A percentile compares a stretch with the other conserved stretches of the same genome.
phyloP scores from a whole-genome alignment of 148 eudicot genomes.

The Camellia japonica region DNA sequence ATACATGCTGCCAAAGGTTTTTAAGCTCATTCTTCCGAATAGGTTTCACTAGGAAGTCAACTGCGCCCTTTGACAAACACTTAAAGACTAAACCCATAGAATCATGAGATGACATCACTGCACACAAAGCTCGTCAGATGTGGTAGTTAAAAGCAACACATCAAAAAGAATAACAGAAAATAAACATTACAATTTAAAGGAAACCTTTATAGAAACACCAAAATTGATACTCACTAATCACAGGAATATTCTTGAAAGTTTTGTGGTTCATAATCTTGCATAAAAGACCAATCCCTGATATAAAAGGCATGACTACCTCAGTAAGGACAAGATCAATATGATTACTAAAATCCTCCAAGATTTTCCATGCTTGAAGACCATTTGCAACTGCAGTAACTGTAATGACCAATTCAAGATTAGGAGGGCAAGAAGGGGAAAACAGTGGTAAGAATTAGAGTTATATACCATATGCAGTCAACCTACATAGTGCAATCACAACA shows the following conservation, averaged over 20 bases:
- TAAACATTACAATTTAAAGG: not conserved
- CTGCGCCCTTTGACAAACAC: conserved; percentile 62
- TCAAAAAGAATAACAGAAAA: not conserved
- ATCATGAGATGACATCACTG: conserved; percentile 70
- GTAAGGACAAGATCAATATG: conserved; percentile 55
- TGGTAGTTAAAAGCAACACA: not conserved
- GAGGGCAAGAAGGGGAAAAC: not conserved
- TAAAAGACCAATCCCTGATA: conserved; percentile 64
- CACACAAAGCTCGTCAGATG: conserved; percentile 21
- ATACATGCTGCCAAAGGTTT: conserved; percentile 71
- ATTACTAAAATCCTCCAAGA: conserved; percentile 39
- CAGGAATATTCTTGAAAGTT: conserved; percentile 54
- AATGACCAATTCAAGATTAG: conserved; percentile 5
- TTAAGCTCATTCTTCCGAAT: conserved; percentile 64
- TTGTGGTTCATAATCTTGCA: conserved; percentile 50
- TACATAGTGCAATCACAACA: not conserved
- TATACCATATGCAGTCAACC: not conserved
- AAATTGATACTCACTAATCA: conserved; percentile 42
- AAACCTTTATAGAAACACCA: not conserved
- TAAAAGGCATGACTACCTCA: conserved; percentile 55
- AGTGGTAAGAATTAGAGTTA: not conserved
- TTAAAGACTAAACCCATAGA: conserved; percentile 53
- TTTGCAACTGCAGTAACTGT: conserved; percentile 60
- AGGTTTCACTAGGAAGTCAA: conserved; percentile 65
- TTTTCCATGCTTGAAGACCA: conserved; percentile 65